Evolutionary conservation across 768 basidiomycete species (phyloP).

Genomic region (Mycena epipterygia): DNA sequence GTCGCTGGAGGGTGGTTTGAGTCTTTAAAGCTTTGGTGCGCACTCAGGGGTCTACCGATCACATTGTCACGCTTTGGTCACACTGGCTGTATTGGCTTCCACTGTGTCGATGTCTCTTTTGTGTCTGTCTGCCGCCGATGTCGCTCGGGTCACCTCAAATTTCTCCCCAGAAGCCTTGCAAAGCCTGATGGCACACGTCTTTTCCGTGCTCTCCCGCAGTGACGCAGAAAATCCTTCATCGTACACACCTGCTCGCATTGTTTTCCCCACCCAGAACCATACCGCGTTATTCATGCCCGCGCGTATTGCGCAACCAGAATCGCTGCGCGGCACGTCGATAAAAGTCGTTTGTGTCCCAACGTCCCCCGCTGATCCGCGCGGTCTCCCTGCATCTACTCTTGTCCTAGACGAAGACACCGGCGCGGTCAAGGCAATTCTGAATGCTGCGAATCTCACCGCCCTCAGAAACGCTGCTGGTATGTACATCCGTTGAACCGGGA

Average conservation of each 20-base stretch:
- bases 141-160: constrained; percentile 60
- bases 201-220: constrained; percentile 56
- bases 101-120: constrained; percentile 61
- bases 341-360: constrained; percentile 88
- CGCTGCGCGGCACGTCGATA: constrained; percentile 66
- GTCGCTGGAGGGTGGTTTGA: no score
- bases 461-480: constrained; percentile 86
- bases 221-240: constrained; percentile 34
- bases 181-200: constrained; percentile 71
- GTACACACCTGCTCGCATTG: constrained; percentile 71
- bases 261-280: constrained; percentile 66
- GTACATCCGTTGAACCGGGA: constrained; percentile 1
- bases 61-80: no score
- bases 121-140: constrained; percentile 73
- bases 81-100: no score
- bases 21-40: no score
- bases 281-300: constrained; percentile 89
- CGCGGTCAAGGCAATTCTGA: constrained; percentile 79
- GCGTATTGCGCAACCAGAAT: constrained; percentile 53
- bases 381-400: constrained; percentile 83
- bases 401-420: constrained; percentile 82
- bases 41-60: no score
- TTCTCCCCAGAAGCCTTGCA: constrained; percentile 64
- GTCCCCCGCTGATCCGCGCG: constrained; percentile 54
- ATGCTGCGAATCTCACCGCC: constrained; percentile 83